Percentiles rank a stretch among this genome's conserved stretches.
Evolutionary conservation across 495 filamentous ascomycete species (phyloP).

Genomic region (Neurospora intermedia): DNA sequence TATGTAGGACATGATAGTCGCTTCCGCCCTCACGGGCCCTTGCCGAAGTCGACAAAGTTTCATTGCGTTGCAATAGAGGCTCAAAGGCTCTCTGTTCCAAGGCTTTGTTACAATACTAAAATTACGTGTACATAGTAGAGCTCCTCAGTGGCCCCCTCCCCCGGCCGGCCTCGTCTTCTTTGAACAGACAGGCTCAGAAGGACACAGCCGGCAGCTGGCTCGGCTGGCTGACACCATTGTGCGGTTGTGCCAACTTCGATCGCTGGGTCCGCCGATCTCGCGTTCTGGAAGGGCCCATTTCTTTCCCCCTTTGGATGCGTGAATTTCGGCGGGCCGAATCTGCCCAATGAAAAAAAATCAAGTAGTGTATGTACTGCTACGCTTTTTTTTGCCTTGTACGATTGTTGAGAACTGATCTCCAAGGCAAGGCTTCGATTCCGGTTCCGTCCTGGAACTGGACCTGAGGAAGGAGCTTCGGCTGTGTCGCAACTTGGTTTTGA

Average conservation of each 20-base stretch:
- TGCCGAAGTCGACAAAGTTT: neutral
- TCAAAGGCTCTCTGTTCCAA: neutral
- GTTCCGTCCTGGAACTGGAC: neutral
- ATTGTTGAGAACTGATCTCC: neutral
- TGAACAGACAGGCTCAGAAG: neutral
- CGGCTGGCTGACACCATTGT: neutral
- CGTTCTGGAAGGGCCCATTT: conserved; percentile 18
- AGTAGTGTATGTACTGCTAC: too few species aligned
- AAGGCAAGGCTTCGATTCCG: neutral
- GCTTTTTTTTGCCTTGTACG: neutral
- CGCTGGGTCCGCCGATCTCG: conserved; percentile 1
- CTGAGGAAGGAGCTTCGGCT: neutral
- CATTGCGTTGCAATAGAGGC: neutral
- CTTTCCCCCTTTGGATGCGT: neutral
- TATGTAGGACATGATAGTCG: too few species aligned
- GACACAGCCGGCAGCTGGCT: neutral
- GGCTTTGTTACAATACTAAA: neutral
- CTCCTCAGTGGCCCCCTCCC: neutral
- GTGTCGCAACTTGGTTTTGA: neutral
- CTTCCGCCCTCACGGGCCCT: neutral
- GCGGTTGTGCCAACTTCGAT: neutral
- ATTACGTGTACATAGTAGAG: neutral
- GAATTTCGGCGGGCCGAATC: neutral
- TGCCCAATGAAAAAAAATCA: neutral
- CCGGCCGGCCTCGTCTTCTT: neutral